Evolutionary conservation across 164 flowering plant genomes (phyloP).

Genomic region (Tinospora cordifolia): DNA sequence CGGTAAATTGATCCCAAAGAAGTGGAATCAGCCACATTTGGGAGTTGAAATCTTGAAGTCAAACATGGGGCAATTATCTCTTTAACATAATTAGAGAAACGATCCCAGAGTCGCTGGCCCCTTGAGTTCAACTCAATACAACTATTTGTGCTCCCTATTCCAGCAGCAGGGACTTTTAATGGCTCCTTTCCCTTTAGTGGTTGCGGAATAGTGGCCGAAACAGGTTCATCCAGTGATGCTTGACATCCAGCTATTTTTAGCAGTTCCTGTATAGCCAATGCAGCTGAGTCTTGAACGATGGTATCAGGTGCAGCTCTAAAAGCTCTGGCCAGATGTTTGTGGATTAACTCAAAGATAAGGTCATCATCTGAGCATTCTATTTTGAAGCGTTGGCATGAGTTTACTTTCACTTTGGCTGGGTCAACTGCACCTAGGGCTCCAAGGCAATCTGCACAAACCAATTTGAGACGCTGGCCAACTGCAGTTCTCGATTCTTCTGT

Average conservation of each 20-base stretch:
- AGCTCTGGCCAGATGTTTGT: constrained; percentile 93
- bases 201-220: constrained; percentile 29
- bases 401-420: constrained; percentile 79
- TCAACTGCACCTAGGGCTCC: constrained; percentile 97
- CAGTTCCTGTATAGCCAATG: constrained; percentile 94
- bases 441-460: constrained; percentile 95
- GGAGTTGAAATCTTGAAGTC: constrained; percentile 90
- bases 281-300: constrained; percentile 89
- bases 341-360: constrained; percentile 89
- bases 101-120: constrained; percentile 88
- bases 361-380: constrained; percentile 99
- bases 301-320: constrained; percentile 98
- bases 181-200: constrained; percentile 29
- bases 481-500: constrained; percentile 89
- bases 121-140: constrained; percentile 40
- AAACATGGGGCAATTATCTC: constrained; percentile 98
- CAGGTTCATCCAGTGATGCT: constrained; percentile 76
- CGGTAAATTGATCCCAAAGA: constrained; percentile 69
- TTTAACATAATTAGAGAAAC: constrained; percentile 91
- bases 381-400: constrained; percentile 69
- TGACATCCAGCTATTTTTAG: constrained; percentile 95
- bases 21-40: constrained; percentile 62
- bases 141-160: constrained; percentile 15
- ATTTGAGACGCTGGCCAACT: constrained; percentile 82
- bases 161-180: constrained; percentile 18